Evolutionary conservation across 108 stramenopile species (phyloP), one percentile per base, ranked within the genome.

Genomic region (Cyclotella atomus): DNA sequence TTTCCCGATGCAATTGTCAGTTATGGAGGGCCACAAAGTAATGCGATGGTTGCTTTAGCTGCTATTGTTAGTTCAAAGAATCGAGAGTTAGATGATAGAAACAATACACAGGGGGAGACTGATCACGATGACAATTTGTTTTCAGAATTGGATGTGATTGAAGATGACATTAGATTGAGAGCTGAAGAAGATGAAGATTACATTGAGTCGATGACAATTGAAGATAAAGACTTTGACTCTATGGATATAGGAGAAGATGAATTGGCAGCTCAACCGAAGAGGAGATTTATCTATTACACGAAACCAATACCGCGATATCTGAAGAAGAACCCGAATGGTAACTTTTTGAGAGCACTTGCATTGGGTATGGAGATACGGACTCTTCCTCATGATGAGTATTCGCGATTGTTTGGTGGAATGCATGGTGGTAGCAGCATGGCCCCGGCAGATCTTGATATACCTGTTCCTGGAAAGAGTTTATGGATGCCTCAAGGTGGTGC

Each of bases 41-140:
- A 97, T 84, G 92, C 97, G 27, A 95, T 97, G 95, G 60, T 95
- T 43, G 94, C 96, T 9, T 57, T 97, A 32, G 96, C 97, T 10
- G 96, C 95, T 16, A 69, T 96, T 59, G 91, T 91, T 24, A 66
- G 84, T 47, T 85, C 75, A 34, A 91, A 89, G 60, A 91, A 91
- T 83, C 49, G 63, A 27, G 82, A 81, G 41, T 41, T 76, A 44
- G 44, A 43, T 44, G 45, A 35, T 30, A 56, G 17, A 29, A 56
- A 65, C 17, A 28, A 43, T n/a, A 49, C 16, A 41, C 38, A 6
- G 10, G 1, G 52, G 5, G 44, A 38, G 17, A 38, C 28, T 68
- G 54, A 35, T 29, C 65, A 65, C 6, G 67, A 45, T 35, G 30
- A 36, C 7, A 66, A 73, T 62, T 36, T 41, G 17, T 62, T 70